A percentile compares a stretch with the other conserved stretches of the same genome.
phyloP scores from a whole-genome alignment of 2,329 filamentous ascomycete species.

The Lasiodiplodia sp. region DNA sequence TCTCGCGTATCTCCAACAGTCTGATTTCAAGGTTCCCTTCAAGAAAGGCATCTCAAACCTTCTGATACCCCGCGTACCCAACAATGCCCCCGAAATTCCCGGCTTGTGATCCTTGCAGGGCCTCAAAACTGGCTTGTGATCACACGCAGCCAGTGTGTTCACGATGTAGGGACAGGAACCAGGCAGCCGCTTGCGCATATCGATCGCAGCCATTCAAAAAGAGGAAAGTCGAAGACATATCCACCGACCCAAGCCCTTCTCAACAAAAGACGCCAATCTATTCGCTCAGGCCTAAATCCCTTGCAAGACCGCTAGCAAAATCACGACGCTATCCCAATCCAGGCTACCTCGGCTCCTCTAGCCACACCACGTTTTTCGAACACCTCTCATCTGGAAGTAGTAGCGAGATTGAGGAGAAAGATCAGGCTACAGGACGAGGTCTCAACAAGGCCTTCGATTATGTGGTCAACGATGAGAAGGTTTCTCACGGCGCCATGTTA shows the following conservation, averaged over 20 bases:
- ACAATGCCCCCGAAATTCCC: conserved; percentile 29
- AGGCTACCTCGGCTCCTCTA: conserved; percentile 43
- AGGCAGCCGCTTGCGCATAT: conserved; percentile 36
- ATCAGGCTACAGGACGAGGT: not conserved
- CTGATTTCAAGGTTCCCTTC: not conserved
- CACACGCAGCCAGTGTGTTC: conserved; percentile 39
- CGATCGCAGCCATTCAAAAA: conserved; percentile 40
- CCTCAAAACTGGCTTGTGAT: conserved; percentile 41
- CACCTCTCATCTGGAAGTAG: conserved; percentile 35
- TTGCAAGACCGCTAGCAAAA: not conserved
- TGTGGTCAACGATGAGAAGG: conserved; percentile 33
- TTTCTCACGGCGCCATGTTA: conserved; percentile 34
- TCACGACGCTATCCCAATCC: conserved; percentile 42
- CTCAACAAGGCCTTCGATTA: not conserved
- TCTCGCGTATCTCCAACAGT: not conserved
- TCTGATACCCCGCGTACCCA: not conserved
- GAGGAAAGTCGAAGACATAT: conserved; percentile 28
- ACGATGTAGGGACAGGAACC: conserved; percentile 36
- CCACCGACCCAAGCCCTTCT: conserved; percentile 12
- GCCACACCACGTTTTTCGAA: conserved; percentile 43
- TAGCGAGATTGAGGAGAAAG: conserved; percentile 8
- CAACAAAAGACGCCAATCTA: not conserved
- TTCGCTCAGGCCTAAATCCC: not conserved
- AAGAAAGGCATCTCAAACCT: not conserved
- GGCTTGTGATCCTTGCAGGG: conserved; percentile 41